These are phyloP conservation scores for Calonectria hongkongensis DNA, from an alignment of 2,329 filamentous ascomycete species.

Conservation along the genomic window DNA sequence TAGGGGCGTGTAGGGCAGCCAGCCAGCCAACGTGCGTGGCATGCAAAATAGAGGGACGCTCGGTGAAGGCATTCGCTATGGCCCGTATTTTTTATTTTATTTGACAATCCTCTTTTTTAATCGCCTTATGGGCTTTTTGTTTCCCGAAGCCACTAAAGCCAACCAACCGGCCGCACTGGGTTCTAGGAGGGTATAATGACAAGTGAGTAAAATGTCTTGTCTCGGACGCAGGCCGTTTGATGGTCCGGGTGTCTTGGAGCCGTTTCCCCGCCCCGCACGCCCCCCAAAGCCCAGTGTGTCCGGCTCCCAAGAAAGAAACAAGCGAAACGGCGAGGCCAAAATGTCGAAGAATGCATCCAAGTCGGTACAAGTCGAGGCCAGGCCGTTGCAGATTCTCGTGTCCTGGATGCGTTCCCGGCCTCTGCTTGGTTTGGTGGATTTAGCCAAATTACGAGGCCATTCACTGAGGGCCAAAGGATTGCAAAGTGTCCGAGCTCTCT, in stretches of 20 bases:
- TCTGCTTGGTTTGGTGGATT: conserved; percentile 18
- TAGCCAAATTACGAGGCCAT: conserved; percentile 32
- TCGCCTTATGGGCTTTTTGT: conserved; percentile 2
- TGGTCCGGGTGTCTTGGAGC: conserved; percentile 24
- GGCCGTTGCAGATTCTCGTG: conserved; percentile 4
- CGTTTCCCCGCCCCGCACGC: conserved; percentile 18
- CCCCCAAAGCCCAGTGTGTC: not conserved
- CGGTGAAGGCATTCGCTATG: conserved; percentile 13
- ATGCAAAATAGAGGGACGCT: not conserved
- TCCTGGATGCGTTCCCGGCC: not conserved
- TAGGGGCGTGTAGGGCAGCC: not conserved
- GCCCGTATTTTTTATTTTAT: not conserved
- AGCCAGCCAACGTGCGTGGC: not conserved
- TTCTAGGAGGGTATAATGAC: conserved; percentile 29
- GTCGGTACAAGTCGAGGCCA: conserved; percentile 23
- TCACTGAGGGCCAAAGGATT: conserved; percentile 27
- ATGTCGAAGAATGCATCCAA: conserved; percentile 36
- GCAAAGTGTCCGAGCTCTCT: conserved; percentile 36
- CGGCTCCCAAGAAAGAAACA: not conserved
- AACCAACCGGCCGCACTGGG: not conserved
- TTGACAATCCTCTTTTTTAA: not conserved
- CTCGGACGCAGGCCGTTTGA: conserved; percentile 17
- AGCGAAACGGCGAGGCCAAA: not conserved
- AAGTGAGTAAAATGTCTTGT: conserved; percentile 13
- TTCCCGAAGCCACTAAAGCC: not conserved